Base-by-base conservation (phyloP, 768 basidiomycete genomes). In the Suillus hirtellus region DNA sequence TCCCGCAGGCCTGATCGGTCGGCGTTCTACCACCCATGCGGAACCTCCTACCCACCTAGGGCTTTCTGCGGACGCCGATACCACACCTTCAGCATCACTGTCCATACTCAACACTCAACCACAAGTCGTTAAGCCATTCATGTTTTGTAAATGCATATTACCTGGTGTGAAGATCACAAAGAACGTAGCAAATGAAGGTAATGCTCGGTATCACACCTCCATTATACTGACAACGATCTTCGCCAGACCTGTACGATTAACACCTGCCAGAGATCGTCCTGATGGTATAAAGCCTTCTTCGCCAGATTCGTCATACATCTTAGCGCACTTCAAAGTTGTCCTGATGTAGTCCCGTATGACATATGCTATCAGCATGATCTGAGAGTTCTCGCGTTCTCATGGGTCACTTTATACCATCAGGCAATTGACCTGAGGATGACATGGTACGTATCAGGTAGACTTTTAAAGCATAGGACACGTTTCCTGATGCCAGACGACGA, bases 151-250 rank as follows among this genome's bases (percentile, higher is more conserved):
- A 59, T 71, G 69, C 64, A 67, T 66, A 67, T 69, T 74, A 69
- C 73, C 75, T 47, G 75, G 73, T 44, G 73, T 74, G 14, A 74
- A 72, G 73, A 76, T 74, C 61, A 52, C 61, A 74, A 71, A 47
- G 67, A 59, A 63, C 17, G 60, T 61, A 7, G n/a, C 64, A 52
- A 66, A 65, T 61, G 67, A 67, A 59, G 67, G 66, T 50, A 60
- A 34, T 14, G 10, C 24, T 40, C 17, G 15, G n/a, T 9, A 38
- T 38, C 60, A 38, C 12, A 59, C 14, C 24, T 60, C 8, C 37
- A 40, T 59, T 19, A 14, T 24, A 52, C 27, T 61, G 37, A 59
- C 24, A 58, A 27, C 17, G 35, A 56, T 55, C 24, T 38, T 59
- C 52, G 3, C 38, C 17, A 58, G 56, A 58, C 38, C 21, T 42